A percentile compares a stretch with the other conserved stretches of the same genome.
Evolutionary conservation across 2,329 filamentous ascomycete genomes (phyloP).

Genomic region (Aspergillus unguis): DNA sequence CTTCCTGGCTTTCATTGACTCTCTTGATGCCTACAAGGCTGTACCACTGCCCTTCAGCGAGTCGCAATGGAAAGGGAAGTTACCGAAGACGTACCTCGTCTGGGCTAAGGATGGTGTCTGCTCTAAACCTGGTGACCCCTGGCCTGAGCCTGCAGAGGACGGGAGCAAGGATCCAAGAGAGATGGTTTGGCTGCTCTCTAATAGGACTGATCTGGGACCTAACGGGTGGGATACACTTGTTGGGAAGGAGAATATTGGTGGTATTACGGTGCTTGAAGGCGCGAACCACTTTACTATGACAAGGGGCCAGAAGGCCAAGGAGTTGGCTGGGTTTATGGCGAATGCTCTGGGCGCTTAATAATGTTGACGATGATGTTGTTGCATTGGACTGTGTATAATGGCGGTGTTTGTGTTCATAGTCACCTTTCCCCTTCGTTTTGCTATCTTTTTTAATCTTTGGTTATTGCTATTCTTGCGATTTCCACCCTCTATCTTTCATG

Average conservation of each 20-base stretch:
- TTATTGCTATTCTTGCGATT: no score
- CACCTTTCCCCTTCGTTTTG: no score
- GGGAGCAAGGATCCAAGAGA: conserved; percentile 43
- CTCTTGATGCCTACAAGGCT: conserved; percentile 45
- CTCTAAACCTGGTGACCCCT: conserved; percentile 39
- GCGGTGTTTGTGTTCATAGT: no score
- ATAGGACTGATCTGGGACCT: conserved; percentile 47
- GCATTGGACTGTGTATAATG: no score
- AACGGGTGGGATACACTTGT: conserved; percentile 49
- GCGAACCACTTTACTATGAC: conserved; percentile 39
- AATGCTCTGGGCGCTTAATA: conserved; percentile 20
- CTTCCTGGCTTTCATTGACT: conserved; percentile 50
- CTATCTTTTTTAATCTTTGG: no score
- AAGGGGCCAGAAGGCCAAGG: conserved; percentile 28
- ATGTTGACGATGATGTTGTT: neutral
- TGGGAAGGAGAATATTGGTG: conserved; percentile 33
- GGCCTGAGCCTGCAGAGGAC: conserved; percentile 39
- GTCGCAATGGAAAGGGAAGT: conserved; percentile 28
- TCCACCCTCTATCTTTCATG: no score
- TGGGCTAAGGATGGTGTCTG: conserved; percentile 51
- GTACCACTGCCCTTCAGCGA: conserved; percentile 31
- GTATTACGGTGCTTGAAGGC: conserved; percentile 31
- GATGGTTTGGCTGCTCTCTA: conserved; percentile 50
- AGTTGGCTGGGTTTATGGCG: conserved; percentile 29
- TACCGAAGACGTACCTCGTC: conserved; percentile 45